Evolutionary conservation across 2,329 filamentous ascomycete genomes (phyloP), one percentile per base, ranked within the genome.

Genomic region (Cladosporium cucumerinum): DNA sequence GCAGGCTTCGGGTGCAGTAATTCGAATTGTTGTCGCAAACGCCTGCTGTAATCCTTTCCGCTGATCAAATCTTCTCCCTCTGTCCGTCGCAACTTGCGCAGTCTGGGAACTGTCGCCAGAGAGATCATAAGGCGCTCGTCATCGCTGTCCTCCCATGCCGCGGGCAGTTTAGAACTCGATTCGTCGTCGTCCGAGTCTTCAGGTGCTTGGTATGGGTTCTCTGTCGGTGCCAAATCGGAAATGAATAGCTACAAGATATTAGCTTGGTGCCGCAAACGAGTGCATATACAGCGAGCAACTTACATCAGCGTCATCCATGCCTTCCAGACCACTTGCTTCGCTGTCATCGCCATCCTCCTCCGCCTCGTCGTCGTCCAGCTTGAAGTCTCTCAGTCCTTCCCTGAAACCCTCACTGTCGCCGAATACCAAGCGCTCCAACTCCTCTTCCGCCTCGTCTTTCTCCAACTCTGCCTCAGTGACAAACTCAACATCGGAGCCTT

Each of bases 81-180:
- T 2, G 87, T 89, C 59, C 88, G 82, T 67, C 95, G 86, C 67
- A 99, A 82, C 78, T 98, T 98, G 69, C 93, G 87, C 74, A 97
- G 77, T 69, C 91, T 86, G 57, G 87, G 86, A 52, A 89, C 87
- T 28, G 87, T 85, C 3, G 92, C 90, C 46, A 99, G 84, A 16
- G 94, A 98, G 57, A 99, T 85, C 7, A 87, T 86, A 67, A 97
- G 81, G 62, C 91, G 86, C 74, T 98, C 95, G 74, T 99, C 95
- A 72, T 99, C 95, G 77, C 93, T 98, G 76, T 99, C 95, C 70
- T 93, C 88, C 95, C 95, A 99, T 1, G 87, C 91, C 2, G 89
- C 84, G 23, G 82, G 81, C 49, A 84, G 80, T 69, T 65, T 69
- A 43, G 76, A 76, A 26, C 67, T 77, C 70, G 76, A 77, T 34